Percentiles rank a stretch among this genome's conserved stretches.
phyloP scores from a whole-genome alignment of 495 filamentous ascomycete genomes.

The Penicillium dipodomyicola region DNA sequence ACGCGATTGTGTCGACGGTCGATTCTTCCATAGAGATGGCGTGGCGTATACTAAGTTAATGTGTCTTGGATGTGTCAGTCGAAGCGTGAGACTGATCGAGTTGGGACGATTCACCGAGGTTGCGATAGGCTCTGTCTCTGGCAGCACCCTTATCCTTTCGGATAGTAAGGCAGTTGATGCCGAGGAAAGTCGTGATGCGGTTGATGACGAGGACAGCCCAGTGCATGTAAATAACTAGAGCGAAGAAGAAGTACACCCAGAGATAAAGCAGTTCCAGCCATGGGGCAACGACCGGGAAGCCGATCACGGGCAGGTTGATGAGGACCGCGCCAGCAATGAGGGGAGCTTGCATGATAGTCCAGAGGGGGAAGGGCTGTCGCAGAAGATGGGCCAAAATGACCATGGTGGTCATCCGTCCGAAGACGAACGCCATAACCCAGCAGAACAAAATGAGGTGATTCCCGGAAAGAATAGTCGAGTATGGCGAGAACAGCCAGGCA shows the following conservation, averaged over 20 bases:
- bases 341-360: slow-evolving; percentile 86
- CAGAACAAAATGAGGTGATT: slow-evolving; percentile 93
- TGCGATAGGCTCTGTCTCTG: slow-evolving; percentile 41
- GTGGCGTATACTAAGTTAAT: slow-evolving; percentile 14
- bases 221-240: slow-evolving; percentile 77
- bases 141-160: slow-evolving; percentile 53
- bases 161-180: slow-evolving; percentile 92
- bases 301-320: slow-evolving; percentile 76
- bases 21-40: not conserved
- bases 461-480: slow-evolving; percentile 72
- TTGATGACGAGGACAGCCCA: slow-evolving; percentile 92
- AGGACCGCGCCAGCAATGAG: slow-evolving; percentile 81
- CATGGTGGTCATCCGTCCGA: slow-evolving; percentile 99
- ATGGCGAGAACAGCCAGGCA: slow-evolving; percentile 84
- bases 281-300: slow-evolving; percentile 60
- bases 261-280: slow-evolving; percentile 75
- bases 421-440: slow-evolving; percentile 90
- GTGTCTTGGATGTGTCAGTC: slow-evolving; percentile 26
- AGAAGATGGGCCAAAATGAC: slow-evolving; percentile 96
- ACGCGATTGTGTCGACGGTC: not conserved
- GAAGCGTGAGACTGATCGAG: slow-evolving; percentile 3
- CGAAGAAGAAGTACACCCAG: slow-evolving; percentile 74
- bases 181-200: slow-evolving; percentile 86
- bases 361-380: slow-evolving; percentile 91
- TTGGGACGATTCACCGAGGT: slow-evolving; percentile 29